Evolutionary conservation across 108 stramenopile genomes (phyloP), one percentile per base, ranked within the genome.

Genomic region (Nannochloropsis salina): DNA sequence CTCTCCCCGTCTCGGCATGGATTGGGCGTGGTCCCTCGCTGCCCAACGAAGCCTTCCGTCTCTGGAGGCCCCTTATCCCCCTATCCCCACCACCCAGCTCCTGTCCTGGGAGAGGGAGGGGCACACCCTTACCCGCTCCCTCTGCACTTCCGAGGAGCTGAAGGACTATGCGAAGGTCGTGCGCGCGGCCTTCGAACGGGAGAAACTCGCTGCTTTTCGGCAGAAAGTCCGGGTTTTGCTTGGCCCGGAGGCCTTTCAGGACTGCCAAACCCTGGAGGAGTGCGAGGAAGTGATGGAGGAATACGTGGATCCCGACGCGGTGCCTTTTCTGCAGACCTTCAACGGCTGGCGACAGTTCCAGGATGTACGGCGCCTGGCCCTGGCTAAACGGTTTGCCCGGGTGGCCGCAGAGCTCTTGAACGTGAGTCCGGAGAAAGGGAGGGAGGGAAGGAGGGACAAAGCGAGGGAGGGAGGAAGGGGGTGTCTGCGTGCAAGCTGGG

Each of bases 221-320:
- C 88, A 88, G 8, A 86, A 88, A 80, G 81, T 88, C 9, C 44
- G 84, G 61, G 88, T 88, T 40, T 83, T 87, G 86, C 85, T 88
- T 20, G 86, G 88, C 21, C 81, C 81, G 47, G 47, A 88, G 10
- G 41, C 83, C n/a, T 83, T 83, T 8, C 40, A 31, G 11, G 74
- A 80, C 41, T 82, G 84, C 9, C 85, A 88, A 42, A 87, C 85
- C 43, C 44, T 84, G 18, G 83, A 87, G 5, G 43, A 88, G 31
- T 87, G 87, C 31, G 61, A 79, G 22, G 85, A 83, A 81, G 84
- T 87, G 61, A 3, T n/a, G 61, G 61, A 74, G 61, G 20, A 74
- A n/a, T 74, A 74, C 61, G 61, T 74, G 61, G 61, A 74, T 74
- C 86, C 44, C 5, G 84, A 86, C 41, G 87, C 85, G 31, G 20